Percentiles rank a stretch among this genome's conserved stretches.
Conservation (phyloP, 192 early-diverging fungal genomes). For the Podila minutissima region DNA sequence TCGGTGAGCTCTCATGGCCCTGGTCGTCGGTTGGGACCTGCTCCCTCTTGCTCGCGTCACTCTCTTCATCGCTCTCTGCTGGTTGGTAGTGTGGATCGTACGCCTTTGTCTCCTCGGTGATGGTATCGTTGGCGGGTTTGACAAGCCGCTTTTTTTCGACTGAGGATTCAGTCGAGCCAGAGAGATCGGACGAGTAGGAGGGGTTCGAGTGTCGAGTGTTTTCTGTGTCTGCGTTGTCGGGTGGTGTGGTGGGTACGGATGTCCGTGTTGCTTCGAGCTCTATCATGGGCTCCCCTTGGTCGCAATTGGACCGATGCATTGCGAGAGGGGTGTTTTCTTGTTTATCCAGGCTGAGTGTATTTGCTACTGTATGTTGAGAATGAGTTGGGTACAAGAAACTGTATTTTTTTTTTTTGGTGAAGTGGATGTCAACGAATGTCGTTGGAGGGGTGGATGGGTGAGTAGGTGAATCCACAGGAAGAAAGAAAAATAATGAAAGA, state of each 20-base stretch:
- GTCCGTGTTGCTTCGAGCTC: slow-evolving; percentile 3
- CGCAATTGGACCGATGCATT: not conserved
- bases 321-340: not conserved
- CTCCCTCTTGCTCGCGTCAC: not conserved
- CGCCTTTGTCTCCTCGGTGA: not conserved
- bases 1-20: slow-evolving; percentile 49
- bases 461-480: too few relatives aligned
- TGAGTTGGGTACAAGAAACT: not conserved
- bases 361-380: not conserved
- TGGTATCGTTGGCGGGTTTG: not conserved
- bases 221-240: not conserved
- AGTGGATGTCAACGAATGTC: too few relatives aligned
- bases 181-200: not conserved
- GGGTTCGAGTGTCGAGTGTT: not conserved
- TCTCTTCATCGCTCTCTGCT: not conserved
- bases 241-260: not conserved
- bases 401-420: not conserved
- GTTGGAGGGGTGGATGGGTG: too few relatives aligned
- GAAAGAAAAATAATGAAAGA: too few relatives aligned
- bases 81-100: not conserved
- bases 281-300: slow-evolving; percentile 5
- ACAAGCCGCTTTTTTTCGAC: not conserved
- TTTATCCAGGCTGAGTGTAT: not conserved
- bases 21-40: not conserved
- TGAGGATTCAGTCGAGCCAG: not conserved